Conservation (phyloP, 805 yeast species). For the Barnettozyma populi region DNA sequence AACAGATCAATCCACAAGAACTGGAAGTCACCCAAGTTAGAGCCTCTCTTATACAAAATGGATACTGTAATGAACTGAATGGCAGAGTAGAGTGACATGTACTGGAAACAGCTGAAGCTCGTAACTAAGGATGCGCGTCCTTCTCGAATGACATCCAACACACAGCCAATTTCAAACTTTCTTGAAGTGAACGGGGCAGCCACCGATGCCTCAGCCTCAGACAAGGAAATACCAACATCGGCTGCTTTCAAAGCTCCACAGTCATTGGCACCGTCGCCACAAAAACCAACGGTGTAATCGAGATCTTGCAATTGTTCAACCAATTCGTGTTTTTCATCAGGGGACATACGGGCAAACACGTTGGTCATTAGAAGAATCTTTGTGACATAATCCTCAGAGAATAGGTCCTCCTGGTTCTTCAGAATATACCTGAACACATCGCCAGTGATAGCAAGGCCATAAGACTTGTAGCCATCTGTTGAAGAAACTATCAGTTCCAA, state of each 20-base stretch:
- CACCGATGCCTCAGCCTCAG: conserved; percentile 97
- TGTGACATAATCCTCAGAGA: conserved; percentile 38
- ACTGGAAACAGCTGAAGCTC: conserved; percentile 94
- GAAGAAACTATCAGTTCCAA: conserved; percentile 39
- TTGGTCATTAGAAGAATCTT: conserved; percentile 64
- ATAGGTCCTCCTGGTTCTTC: conserved; percentile 29
- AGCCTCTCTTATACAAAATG: conserved; percentile 78
- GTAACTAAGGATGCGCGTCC: conserved; percentile 95
- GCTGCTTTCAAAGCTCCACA: conserved; percentile 98
- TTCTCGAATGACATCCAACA: conserved; percentile 82
- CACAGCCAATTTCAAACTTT: conserved; percentile 87
- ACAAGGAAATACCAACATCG: conserved; percentile 90
- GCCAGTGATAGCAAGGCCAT: conserved; percentile 84
- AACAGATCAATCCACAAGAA: conserved; percentile 89
- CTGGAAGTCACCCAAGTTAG: conserved; percentile 95
- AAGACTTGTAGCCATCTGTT: conserved; percentile 31
- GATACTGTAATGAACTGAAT: conserved; percentile 90
- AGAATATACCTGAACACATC: conserved; percentile 80
- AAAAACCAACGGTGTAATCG: conserved; percentile 92
- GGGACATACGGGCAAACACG: conserved; percentile 96
- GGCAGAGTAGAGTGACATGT: conserved; percentile 95
- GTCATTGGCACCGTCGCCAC: conserved; percentile 99
- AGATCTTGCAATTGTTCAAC: conserved; percentile 79
- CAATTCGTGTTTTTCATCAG: conserved; percentile 95
- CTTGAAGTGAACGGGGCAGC: conserved; percentile 98